Base-by-base conservation (phyloP, 345 rosid genomes). In the Erucastrum elatum region DNA sequence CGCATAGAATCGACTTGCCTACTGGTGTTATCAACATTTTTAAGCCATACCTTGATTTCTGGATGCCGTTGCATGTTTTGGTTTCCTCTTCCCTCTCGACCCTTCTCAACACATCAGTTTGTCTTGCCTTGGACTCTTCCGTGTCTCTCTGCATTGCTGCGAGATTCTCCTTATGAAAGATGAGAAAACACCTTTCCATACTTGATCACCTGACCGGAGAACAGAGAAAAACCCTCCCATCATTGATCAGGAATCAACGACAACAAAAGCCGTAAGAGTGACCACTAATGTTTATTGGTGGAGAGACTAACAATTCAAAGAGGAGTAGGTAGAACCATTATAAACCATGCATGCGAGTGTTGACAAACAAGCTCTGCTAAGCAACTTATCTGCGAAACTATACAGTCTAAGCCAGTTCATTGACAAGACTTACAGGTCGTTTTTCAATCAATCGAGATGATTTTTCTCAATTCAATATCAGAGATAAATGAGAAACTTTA, bases 11-110 rank as follows among this genome's bases (percentile, higher is more conserved):
- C 6, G 26, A 16, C 10, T 55, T 55, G 10, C 17, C 56, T 49
- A 13, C 56, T 4, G 60, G 7, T 3, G 3, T 6, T 55, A 6
- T 66, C 35, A 0, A 58, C 72, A 8, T 15, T 17, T 66, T 44
- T 64, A 15, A 78, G 66, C 72, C 77, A 78, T 6, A 41, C 35
- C 8, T 37, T 6, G 15, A 77, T 76, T 64, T 51, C 21, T 13
- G 56, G 17, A 5, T 1, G 6, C 56, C 56, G 56, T 49, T 49
- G 56, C 6, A 4, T 4, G 5, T 17, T 1, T 49, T 49, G n/a
- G 56, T 13, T 4, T 49, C 56, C 56, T 49, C 21, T 13, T 49
- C 56, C 7, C 17, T 49, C 56, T 49, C 58, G 58, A 53, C 58
- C 58, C 58, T 53, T 53, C 58, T 53, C 25, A n/a, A 53, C 58